Percentiles rank a stretch among this genome's conserved stretches.
These are phyloP conservation scores for Neurospora terricola DNA, from an alignment of 495 filamentous ascomycete genomes.

Conservation along the genomic window DNA sequence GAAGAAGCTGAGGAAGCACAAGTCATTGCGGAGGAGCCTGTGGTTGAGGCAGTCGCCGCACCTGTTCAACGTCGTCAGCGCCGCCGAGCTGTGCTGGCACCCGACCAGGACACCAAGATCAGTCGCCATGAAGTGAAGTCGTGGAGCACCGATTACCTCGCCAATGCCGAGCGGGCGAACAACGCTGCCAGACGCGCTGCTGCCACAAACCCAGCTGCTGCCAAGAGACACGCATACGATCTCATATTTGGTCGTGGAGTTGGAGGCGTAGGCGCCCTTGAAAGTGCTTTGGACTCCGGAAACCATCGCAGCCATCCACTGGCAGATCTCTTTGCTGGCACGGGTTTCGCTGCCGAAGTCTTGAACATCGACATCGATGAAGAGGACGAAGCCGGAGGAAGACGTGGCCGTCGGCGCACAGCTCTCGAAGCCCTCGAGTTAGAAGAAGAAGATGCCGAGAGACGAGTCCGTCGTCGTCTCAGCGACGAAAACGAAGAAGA, in stretches of 20 bases:
- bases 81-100: conserved; percentile 15
- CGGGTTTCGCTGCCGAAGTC: conserved; percentile 19
- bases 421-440: conserved; percentile 15
- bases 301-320: conserved; percentile 22
- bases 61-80: conserved; percentile 17
- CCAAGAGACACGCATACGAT: conserved; percentile 37
- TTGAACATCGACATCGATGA: conserved; percentile 15
- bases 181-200: conserved; percentile 17
- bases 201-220: conserved; percentile 6
- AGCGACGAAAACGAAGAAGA: conserved; percentile 15
- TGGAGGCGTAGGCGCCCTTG: conserved; percentile 21
- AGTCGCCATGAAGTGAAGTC: conserved; percentile 43
- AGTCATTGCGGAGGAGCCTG: conserved; percentile 2
- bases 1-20: background rate
- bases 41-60: conserved; percentile 11
- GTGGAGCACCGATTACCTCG: conserved; percentile 52
- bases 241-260: conserved; percentile 37
- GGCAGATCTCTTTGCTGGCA: conserved; percentile 27
- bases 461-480: conserved; percentile 22
- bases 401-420: conserved; percentile 12
- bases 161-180: conserved; percentile 39
- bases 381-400: conserved; percentile 4
- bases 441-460: conserved; percentile 13
- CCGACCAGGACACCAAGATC: conserved; percentile 38
- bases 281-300: conserved; percentile 10